Base-by-base conservation (phyloP, 1,284 basidiomycete genomes). In the Hypsizygus ulmarius region DNA sequence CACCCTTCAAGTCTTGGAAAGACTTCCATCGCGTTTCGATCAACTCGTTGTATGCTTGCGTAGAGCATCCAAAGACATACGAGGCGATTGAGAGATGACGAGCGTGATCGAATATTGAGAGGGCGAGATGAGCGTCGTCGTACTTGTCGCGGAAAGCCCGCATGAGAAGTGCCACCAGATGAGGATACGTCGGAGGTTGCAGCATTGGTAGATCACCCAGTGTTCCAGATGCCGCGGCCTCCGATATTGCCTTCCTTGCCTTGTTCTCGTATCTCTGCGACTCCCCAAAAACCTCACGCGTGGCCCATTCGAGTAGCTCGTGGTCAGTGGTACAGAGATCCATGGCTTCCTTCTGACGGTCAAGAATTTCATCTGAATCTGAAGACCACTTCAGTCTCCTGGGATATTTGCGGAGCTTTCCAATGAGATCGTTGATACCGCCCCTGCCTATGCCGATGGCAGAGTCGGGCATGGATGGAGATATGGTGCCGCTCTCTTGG, bases 41-140 rank as follows among this genome's bases (percentile, higher is more conserved):
- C 27, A 93, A 74, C 65, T 94, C 89, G 64, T 93, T 93, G 68
- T 94, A 95, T 1, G 84, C 87, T 3, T 75, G 75, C 0, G 90
- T 88, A 4, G 88, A 87, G 64, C 93, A 95, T 2, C 91, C 92
- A 59, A 88, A 86, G 19, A 93, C 85, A 63, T 88, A 94, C 3
- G 87, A 90, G 5, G 84, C 74, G 41, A 86, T 76, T 2, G 87
- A 90, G 3, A 83, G 76, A 29, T 77, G 76, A 39, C 82, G 79
- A 0, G 90, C 87, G 62, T 92, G 77, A 45, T 86, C 75, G 69
- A 94, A 95, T 29, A 94, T 76, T 14, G 87, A 79, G n/a, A 95
- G 76, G 1, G 92, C 82, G 37, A 93, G 78, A 61, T 93, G 79
- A 1, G 92, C 90, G 54, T 92, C 84, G 25, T 69, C 67, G 64